Percentiles rank a stretch among this genome's conserved stretches.
phyloP scores from a whole-genome alignment of 495 filamentous ascomycete species.

The Penicillium tannophilum region DNA sequence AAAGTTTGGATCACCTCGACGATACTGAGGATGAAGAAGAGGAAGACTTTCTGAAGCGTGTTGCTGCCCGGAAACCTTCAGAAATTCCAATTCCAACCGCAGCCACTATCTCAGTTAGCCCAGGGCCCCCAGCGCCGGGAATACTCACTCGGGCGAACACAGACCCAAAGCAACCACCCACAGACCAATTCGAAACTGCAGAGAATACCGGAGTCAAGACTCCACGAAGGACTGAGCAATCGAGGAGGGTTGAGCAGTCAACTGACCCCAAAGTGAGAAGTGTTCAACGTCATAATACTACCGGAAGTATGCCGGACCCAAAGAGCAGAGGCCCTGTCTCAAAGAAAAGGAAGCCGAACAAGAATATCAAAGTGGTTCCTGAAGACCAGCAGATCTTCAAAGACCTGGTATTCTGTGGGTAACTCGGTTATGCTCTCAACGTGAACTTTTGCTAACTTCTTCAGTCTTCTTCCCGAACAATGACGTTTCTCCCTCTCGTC shows the following conservation, averaged over 20 bases:
- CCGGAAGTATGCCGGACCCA: conserved; percentile 22
- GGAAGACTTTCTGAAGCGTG: conserved; percentile 12
- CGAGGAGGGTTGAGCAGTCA: neutral
- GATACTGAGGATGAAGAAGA: conserved; percentile 25
- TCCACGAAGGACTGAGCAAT: neutral
- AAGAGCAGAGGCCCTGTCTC: conserved; percentile 16
- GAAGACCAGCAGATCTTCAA: conserved; percentile 67
- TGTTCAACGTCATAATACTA: conserved; percentile 16
- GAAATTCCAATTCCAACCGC: conserved; percentile 1
- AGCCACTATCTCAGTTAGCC: neutral
- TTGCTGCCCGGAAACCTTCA: conserved; percentile 8
- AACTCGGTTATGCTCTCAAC: neutral
- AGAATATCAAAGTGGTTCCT: conserved; percentile 47
- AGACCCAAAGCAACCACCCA: conserved; percentile 16
- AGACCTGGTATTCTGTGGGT: conserved; percentile 61
- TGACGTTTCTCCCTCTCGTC: conserved; percentile 65
- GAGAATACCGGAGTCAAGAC: neutral
- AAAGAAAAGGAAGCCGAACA: conserved; percentile 31
- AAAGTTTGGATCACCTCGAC: conserved; percentile 47
- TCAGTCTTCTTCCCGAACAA: conserved; percentile 80
- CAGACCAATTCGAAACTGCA: neutral
- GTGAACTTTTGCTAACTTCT: conserved; percentile 8
- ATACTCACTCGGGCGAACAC: conserved; percentile 18
- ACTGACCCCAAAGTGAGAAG: conserved; percentile 4
- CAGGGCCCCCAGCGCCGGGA: neutral